Percentiles rank a stretch among this genome's conserved stretches.
Evolutionary conservation across 2,329 filamentous ascomycete species (phyloP).

Genomic region (Aphanocladium album): DNA sequence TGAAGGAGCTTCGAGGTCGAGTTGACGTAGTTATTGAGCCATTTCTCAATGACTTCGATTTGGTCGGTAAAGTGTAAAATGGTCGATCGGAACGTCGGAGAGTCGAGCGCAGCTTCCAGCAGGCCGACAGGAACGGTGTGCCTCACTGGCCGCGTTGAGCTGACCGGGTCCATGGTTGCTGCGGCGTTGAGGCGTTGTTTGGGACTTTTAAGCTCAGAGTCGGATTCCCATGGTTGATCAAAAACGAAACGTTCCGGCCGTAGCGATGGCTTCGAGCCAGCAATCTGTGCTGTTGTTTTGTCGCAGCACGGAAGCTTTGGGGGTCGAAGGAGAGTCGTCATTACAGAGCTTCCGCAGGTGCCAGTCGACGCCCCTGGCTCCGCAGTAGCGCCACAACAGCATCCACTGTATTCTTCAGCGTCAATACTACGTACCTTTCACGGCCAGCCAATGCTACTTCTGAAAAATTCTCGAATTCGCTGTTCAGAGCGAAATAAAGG

Average conservation of each 20-base stretch:
- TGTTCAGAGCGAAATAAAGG: neutral
- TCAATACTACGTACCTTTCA: neutral
- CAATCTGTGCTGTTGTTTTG: neutral
- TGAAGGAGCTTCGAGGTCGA: conserved; percentile 52
- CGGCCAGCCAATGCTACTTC: neutral
- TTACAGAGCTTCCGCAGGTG: neutral
- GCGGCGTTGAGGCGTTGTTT: conserved; percentile 21
- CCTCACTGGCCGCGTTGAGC: conserved; percentile 19
- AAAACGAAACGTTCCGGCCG: neutral
- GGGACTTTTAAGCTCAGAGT: neutral
- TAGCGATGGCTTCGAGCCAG: neutral
- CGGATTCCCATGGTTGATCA: neutral
- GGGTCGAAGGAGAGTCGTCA: conserved; percentile 4
- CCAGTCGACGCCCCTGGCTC: neutral
- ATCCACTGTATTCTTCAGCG: neutral
- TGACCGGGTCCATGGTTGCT: conserved; percentile 18
- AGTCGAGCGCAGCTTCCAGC: conserved; percentile 94
- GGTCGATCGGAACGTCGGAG: conserved; percentile 87
- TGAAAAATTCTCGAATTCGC: neutral
- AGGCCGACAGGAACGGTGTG: conserved; percentile 69
- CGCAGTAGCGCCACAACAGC: neutral
- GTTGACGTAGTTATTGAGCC: conserved; percentile 65
- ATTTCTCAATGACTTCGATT: conserved; percentile 83
- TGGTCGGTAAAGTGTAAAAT: conserved; percentile 85
- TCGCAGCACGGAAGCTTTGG: neutral